phyloP scores from a whole-genome alignment of 108 stramenopile genomes.

The Nitzschia sp. region DNA sequence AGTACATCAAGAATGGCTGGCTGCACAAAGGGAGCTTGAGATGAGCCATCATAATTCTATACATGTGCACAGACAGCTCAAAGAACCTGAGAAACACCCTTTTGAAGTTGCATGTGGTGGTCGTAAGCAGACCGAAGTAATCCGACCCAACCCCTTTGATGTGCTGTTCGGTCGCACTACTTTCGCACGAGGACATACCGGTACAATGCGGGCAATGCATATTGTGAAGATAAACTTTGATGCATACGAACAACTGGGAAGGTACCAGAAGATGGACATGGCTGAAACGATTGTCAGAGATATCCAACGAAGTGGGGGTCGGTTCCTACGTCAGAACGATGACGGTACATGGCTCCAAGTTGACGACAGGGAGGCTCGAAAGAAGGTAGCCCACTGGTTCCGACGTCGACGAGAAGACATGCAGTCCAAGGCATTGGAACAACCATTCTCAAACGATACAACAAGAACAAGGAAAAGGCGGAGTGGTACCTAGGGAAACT shows the following conservation, averaged over 20 bases:
- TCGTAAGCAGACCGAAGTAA: no score
- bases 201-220: constrained; percentile 16
- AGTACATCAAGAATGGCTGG: constrained; percentile 23
- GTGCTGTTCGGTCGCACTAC: constrained; percentile 27
- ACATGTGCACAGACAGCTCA: no score
- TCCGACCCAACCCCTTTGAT: constrained; percentile 18
- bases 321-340: constrained; percentile 24
- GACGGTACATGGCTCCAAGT: constrained; percentile 16
- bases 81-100: no score
- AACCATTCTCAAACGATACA: no score
- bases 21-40: no score
- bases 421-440: no score
- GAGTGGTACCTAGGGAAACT: not conserved
- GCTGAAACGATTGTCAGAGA: constrained; percentile 21
- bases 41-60: no score
- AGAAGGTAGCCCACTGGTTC: constrained; percentile 31
- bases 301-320: constrained; percentile 20
- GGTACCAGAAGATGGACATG: constrained; percentile 29
- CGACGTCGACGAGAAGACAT: not conserved
- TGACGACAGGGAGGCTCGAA: constrained; percentile 11
- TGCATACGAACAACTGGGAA: constrained; percentile 24
- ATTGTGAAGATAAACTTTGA: constrained; percentile 19
- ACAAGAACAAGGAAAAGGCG: no score
- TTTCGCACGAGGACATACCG: constrained; percentile 6
- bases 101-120: no score